These are phyloP conservation scores for Serendipita sp. DNA, from an alignment of 768 basidiomycete genomes.

Conservation along the genomic window DNA sequence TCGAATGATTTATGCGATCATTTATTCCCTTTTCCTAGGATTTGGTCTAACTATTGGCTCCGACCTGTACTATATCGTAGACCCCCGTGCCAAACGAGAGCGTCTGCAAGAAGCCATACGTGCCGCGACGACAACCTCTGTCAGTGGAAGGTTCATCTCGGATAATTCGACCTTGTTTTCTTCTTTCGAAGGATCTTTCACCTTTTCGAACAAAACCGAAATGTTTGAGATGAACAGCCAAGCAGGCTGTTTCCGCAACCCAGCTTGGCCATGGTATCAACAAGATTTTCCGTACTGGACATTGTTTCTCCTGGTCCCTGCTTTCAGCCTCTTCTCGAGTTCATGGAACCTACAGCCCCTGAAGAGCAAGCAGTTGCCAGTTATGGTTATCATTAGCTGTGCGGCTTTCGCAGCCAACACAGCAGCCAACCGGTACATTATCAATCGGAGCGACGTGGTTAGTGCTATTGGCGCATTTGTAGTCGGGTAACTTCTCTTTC, in stretches of 20 bases:
- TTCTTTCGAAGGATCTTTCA: conserved; percentile 22
- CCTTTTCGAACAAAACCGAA: conserved; percentile 12
- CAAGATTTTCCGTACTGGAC: conserved; percentile 70
- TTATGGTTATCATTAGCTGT: conserved; percentile 78
- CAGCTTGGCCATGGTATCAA: conserved; percentile 55
- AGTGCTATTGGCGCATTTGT: conserved; percentile 68
- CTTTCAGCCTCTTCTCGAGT: conserved; percentile 55
- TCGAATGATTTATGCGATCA: conserved; percentile 79
- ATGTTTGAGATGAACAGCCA: conserved; percentile 18
- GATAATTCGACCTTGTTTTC: conserved; percentile 29
- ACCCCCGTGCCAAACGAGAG: conserved; percentile 32
- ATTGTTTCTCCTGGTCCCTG: conserved; percentile 55
- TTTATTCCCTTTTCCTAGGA: conserved; percentile 70
- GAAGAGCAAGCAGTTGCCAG: conserved; percentile 48
- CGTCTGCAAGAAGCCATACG: conserved; percentile 38
- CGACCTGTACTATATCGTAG: conserved; percentile 60
- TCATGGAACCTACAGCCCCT: conserved; percentile 66
- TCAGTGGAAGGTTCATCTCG: conserved; percentile 52
- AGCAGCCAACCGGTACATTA: conserved; percentile 68
- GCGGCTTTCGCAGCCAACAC: conserved; percentile 64
- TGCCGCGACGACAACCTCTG: conserved; percentile 29
- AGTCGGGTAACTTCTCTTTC: conserved; percentile 8
- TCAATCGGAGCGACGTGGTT: conserved; percentile 68
- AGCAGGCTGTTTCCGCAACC: conserved; percentile 52
- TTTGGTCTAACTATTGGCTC: conserved; percentile 76